Evolutionary conservation across 2,329 filamentous ascomycete species (phyloP).

Genomic region (Cadophora malorum): DNA sequence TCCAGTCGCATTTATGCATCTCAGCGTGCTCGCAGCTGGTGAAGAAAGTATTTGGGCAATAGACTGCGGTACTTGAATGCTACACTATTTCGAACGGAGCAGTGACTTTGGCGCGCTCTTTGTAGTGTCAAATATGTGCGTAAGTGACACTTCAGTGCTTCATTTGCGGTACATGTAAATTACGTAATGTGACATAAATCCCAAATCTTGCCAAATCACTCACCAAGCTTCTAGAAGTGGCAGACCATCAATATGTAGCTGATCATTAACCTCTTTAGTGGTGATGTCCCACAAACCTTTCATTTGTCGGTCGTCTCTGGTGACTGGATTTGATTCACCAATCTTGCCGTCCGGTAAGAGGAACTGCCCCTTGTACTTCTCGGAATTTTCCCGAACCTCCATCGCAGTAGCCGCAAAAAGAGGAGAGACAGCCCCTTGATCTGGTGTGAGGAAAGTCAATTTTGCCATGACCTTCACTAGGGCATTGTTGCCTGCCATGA

Average conservation of each 20-base stretch:
- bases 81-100: no score
- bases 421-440: conserved; percentile 22
- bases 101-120: no score
- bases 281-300: background rate
- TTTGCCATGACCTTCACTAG: conserved; percentile 11
- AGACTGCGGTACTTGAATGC: no score
- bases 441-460: conserved; percentile 1
- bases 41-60: no score
- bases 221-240: background rate
- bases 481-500: background rate
- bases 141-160: no score
- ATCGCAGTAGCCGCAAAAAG: conserved; percentile 25
- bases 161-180: no score
- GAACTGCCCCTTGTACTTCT: background rate
- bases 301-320: background rate
- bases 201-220: background rate
- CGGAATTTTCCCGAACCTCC: background rate
- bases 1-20: no score
- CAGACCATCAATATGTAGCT: background rate
- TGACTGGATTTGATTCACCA: background rate
- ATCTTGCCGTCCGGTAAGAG: background rate
- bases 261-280: background rate
- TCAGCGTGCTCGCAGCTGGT: no score
- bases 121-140: no score
- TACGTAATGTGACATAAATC: background rate